Evolutionary conservation across 768 basidiomycete species (phyloP).

Genomic region (Rhodotorula paludigena): DNA sequence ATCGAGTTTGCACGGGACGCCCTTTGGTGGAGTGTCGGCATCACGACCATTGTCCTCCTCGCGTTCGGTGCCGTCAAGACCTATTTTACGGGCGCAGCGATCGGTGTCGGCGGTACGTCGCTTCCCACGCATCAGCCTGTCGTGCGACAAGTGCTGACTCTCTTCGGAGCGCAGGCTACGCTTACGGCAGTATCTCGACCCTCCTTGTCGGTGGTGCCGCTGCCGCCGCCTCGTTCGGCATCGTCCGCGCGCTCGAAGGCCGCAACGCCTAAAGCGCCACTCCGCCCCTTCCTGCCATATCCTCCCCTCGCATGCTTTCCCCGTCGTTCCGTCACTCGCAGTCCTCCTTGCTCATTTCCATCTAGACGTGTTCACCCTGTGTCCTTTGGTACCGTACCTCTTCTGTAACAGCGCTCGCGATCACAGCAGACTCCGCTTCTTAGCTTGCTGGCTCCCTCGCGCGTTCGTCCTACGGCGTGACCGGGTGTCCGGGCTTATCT

Average conservation of each 20-base stretch:
- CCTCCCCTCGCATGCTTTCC: not conserved
- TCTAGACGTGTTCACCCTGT: too few relatives aligned
- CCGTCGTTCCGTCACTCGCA: not conserved
- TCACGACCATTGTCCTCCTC: constrained; percentile 80
- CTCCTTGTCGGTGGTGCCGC: constrained; percentile 84
- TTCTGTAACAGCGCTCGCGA: too few relatives aligned
- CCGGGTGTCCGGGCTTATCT: too few relatives aligned
- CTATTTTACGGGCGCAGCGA: constrained; percentile 49
- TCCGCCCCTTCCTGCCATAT: not conserved
- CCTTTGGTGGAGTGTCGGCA: constrained; percentile 55
- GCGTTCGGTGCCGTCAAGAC: constrained; percentile 82
- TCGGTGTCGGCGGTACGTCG: constrained; percentile 29
- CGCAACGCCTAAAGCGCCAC: not conserved
- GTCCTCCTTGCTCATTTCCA: too few relatives aligned
- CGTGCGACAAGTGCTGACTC: not conserved
- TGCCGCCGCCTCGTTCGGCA: constrained; percentile 66
- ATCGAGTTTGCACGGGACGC: constrained; percentile 60
- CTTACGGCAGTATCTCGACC: constrained; percentile 83
- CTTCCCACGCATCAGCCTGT: fast-evolving
- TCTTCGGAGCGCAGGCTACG: constrained; percentile 55
- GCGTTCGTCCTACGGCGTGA: too few relatives aligned
- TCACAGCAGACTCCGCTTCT: too few relatives aligned
- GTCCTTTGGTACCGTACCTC: too few relatives aligned
- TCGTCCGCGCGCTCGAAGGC: constrained; percentile 56
- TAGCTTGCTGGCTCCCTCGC: too few relatives aligned